Evolutionary conservation across 176 grass and related monocot species (phyloP), one percentile per base, ranked within the genome.

Genomic region (Tillandsia leiboldiana): DNA sequence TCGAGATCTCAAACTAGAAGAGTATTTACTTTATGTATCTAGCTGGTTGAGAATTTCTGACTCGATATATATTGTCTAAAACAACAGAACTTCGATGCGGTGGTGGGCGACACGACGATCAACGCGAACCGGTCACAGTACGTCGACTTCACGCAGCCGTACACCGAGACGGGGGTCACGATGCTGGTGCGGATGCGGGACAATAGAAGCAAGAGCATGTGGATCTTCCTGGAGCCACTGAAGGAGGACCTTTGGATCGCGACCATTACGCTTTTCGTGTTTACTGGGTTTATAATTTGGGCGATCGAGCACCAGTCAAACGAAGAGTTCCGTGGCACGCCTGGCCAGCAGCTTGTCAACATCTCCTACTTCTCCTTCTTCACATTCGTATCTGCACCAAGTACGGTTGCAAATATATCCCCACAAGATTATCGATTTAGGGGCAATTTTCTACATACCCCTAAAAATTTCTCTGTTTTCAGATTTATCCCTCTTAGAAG

Each of bases 101-200:
- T 79, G n/a, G 81, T 82, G 28, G 90, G 90, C 48, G 90, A 94
- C 47, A 68, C 75, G 27, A 90, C 87, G 6, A 96, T 96, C 9
- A 68, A 74, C 6, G 64, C 73, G 0, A 65, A 83, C 20, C 75
- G 87, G 54, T 65, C 73, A 1, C 79, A 23, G 17, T 14, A 61
- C 22, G 91, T 80, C 22, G 87, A 90, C 42, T 96, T 87, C 15
- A 90, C 84, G 18, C 82, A 87, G 84, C 87, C 87, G 13, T 96
- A 87, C 54, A 73, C 77, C 0, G 82, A 83, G 8, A 90, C 87
- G 9, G 87, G 91, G 9, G 58, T 85, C 24, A 80, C 82, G 15
- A 71, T 96, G 87, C 68, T 96, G 51, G 79, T 96, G 26, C 72
- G 61, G 11, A 48, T 52, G 3, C 12, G 65, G 68, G 53, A 69